Conservation (phyloP, 2,329 filamentous ascomycete genomes). For the Phyllosticta paracitricarpa region DNA sequence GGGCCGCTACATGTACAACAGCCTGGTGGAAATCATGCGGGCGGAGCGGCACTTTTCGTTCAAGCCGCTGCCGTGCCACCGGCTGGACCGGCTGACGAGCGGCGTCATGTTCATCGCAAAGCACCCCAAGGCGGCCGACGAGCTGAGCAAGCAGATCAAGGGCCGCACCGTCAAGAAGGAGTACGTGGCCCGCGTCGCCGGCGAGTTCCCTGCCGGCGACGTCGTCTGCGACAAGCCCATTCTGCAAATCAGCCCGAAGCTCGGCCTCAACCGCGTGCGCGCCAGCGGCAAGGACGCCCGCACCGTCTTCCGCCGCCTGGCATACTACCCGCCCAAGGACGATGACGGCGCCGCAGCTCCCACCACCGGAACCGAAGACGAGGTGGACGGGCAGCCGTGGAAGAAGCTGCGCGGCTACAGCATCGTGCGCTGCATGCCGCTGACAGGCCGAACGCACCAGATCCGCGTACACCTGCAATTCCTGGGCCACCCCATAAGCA, state of each 20-base stretch:
- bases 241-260: slow-evolving; percentile 84
- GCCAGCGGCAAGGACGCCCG: slow-evolving; percentile 83
- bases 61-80: slow-evolving; percentile 68
- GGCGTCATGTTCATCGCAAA: slow-evolving; percentile 99
- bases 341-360: slow-evolving; percentile 11
- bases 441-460: slow-evolving; percentile 92
- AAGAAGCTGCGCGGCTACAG: slow-evolving; percentile 65
- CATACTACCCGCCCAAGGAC: slow-evolving; percentile 65
- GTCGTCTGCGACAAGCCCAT: slow-evolving; percentile 90
- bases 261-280: slow-evolving; percentile 87
- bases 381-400: slow-evolving; percentile 35
- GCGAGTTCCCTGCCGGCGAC: slow-evolving; percentile 84
- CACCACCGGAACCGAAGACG: slow-evolving; percentile 17
- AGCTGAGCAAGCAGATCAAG: slow-evolving; percentile 65
- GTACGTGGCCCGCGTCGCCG: slow-evolving; percentile 84
- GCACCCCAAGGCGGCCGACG: slow-evolving; percentile 66
- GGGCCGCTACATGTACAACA: slow-evolving; percentile 92
- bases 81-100: slow-evolving; percentile 87
- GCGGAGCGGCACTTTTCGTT: slow-evolving; percentile 54
- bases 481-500: slow-evolving; percentile 87
- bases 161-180: slow-evolving; percentile 83
- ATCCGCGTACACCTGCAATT: slow-evolving; percentile 91
- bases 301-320: slow-evolving; percentile 83
- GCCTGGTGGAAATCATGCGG: slow-evolving; percentile 85
- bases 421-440: slow-evolving; percentile 83